A percentile compares a stretch with the other conserved stretches of the same genome.
Conservation (phyloP, 2,329 filamentous ascomycete genomes). For the Arthrobotrys megalospora region DNA sequence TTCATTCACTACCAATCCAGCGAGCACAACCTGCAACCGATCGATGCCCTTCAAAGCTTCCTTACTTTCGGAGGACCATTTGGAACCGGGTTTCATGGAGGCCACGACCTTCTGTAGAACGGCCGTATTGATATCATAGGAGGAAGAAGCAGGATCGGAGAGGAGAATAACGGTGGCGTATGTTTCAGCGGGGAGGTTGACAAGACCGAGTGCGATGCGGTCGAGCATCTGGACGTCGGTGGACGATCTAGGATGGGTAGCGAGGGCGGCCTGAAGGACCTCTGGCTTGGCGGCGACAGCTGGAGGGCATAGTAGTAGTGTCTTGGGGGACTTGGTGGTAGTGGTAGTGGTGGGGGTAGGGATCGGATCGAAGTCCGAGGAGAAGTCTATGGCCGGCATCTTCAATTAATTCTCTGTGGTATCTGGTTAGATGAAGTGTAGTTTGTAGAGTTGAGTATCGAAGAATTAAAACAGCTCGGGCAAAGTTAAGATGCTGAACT, state of each 20-base stretch:
- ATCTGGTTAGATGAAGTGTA: too few species aligned
- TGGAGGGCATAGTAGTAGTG: conserved; percentile 89
- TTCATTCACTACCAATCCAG: conserved; percentile 74
- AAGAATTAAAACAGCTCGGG: not conserved
- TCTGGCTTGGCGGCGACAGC: conserved; percentile 89
- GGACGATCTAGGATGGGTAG: conserved; percentile 76
- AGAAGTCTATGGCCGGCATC: conserved; percentile 71
- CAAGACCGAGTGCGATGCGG: conserved; percentile 85
- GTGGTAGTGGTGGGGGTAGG: conserved; percentile 36
- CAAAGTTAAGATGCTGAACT: too few species aligned
- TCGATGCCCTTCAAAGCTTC: conserved; percentile 68
- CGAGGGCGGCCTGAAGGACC: conserved; percentile 79
- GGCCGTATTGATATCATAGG: conserved; percentile 75
- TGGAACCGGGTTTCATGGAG: conserved; percentile 79
- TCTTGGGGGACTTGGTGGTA: conserved; percentile 70
- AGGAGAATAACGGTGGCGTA: conserved; percentile 91
- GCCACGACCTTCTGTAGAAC: conserved; percentile 72
- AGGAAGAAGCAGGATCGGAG: conserved; percentile 74
- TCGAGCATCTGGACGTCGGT: conserved; percentile 99
- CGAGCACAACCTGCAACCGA: conserved; percentile 84
- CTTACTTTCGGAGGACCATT: conserved; percentile 69
- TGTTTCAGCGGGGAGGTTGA: conserved; percentile 80
- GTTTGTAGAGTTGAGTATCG: not conserved
- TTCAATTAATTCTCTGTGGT: not conserved
- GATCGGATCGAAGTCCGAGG: conserved; percentile 70